These are phyloP conservation scores for Polytrichum formosum DNA, from an alignment of 225 moss, liverwort and hornwort genomes.

Conservation along the genomic window DNA sequence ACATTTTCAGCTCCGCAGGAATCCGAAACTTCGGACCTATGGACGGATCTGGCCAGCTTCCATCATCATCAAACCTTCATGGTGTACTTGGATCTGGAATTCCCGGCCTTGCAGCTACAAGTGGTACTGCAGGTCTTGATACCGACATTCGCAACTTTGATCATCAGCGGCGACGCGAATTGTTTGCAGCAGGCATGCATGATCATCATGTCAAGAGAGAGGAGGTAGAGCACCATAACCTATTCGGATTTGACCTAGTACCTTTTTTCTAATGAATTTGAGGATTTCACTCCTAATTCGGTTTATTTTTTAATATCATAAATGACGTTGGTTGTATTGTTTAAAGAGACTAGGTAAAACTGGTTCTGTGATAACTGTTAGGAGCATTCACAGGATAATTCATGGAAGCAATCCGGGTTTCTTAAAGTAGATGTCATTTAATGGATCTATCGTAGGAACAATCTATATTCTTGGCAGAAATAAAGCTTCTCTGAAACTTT, in stretches of 20 bases:
- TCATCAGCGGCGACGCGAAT: slow-evolving; percentile 60
- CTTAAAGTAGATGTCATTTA: too few relatives aligned
- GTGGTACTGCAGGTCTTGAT: slow-evolving; percentile 61
- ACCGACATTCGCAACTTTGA: slow-evolving; percentile 64
- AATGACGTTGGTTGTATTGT: too few relatives aligned
- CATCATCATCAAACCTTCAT: slow-evolving; percentile 62
- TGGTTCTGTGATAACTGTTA: too few relatives aligned
- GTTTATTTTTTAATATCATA: too few relatives aligned
- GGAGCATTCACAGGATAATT: too few relatives aligned
- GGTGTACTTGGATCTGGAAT: slow-evolving; percentile 69
- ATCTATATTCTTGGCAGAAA: too few relatives aligned
- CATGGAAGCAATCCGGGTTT: too few relatives aligned
- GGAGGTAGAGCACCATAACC: slow-evolving; percentile 32
- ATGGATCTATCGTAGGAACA: too few relatives aligned
- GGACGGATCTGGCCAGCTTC: slow-evolving; percentile 63
- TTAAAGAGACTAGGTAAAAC: too few relatives aligned
- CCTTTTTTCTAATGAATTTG: background rate
- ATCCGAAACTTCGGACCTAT: slow-evolving; percentile 68
- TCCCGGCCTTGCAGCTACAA: slow-evolving; percentile 92
- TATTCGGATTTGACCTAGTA: background rate
- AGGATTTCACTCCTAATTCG: too few relatives aligned
- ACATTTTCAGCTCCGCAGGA: slow-evolving; percentile 76
- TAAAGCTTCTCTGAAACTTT: too few relatives aligned
- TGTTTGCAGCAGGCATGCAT: slow-evolving; percentile 61
- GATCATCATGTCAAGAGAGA: slow-evolving; percentile 57